Evolutionary conservation across 2,329 filamentous ascomycete genomes (phyloP).

Genomic region (Diaporthe vaccinii): DNA sequence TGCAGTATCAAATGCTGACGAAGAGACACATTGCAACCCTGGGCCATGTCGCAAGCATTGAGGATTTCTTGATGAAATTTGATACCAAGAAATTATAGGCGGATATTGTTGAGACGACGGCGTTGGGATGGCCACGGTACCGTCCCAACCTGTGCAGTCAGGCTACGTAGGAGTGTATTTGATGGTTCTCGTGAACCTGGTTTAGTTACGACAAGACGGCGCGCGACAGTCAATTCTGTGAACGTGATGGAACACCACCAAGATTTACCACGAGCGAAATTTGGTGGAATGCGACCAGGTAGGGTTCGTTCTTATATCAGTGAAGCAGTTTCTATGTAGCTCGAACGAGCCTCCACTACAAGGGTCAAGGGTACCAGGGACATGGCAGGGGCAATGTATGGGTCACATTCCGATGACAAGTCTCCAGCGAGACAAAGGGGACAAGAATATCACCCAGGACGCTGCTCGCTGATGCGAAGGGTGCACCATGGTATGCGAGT

Average conservation of each 20-base stretch:
- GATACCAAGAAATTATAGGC: conserved; percentile 10
- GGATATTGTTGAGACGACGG: background rate
- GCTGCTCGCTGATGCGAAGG: background rate
- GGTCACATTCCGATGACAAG: too few relatives aligned
- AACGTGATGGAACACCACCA: background rate
- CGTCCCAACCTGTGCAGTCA: background rate
- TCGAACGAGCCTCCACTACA: too few relatives aligned
- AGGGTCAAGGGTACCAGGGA: background rate
- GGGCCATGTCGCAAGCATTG: conserved; percentile 1
- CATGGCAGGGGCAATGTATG: background rate
- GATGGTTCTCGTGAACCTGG: background rate
- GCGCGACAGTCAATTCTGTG: background rate
- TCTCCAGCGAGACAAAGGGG: background rate
- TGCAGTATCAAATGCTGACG: conserved; percentile 25
- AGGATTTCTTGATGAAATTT: conserved; percentile 30
- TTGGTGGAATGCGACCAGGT: background rate
- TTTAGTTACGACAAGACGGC: background rate
- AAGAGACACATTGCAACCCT: conserved; percentile 15
- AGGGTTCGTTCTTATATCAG: background rate
- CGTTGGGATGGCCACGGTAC: too few relatives aligned
- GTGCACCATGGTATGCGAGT: background rate
- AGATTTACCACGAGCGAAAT: background rate
- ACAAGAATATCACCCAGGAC: background rate
- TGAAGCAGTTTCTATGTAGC: too few relatives aligned
- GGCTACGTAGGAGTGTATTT: background rate